phyloP scores from a whole-genome alignment of 441 rosid species.

The Biscutella laevigata region DNA sequence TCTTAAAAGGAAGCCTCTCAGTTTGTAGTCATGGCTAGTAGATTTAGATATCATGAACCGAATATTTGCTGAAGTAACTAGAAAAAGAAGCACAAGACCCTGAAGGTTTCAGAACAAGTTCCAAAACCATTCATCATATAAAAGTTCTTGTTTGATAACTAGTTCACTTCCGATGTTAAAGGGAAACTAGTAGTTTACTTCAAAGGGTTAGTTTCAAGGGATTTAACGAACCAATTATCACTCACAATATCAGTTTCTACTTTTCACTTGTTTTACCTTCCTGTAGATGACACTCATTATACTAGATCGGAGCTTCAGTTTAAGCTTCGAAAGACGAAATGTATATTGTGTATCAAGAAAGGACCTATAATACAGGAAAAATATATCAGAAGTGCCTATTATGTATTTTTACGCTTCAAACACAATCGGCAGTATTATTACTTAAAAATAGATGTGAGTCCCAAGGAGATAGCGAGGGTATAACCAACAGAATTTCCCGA shows the following conservation, averaged over 20 bases:
- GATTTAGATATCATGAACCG: background rate
- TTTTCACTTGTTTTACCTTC: conserved; percentile 45
- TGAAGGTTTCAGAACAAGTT: too few relatives aligned
- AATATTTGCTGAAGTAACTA: too few relatives aligned
- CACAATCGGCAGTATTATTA: conserved; percentile 24
- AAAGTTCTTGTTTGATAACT: background rate
- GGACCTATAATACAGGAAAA: conserved; percentile 50
- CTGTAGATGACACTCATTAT: conserved; percentile 74
- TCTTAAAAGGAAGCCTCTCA: background rate
- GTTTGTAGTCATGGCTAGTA: background rate
- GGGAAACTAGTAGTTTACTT: too few relatives aligned
- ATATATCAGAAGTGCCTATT: conserved; percentile 12
- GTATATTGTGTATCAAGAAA: conserved; percentile 83
- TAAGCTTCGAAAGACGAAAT: conserved; percentile 65
- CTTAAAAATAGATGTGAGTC: conserved; percentile 68
- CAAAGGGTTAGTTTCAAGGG: background rate
- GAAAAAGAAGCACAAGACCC: too few relatives aligned
- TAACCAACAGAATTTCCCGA: conserved; percentile 56
- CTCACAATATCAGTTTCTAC: background rate
- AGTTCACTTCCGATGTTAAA: background rate
- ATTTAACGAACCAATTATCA: background rate
- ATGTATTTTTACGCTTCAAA: background rate
- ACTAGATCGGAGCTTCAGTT: conserved; percentile 76
- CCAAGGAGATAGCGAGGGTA: conserved; percentile 62
- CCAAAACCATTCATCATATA: background rate